Conservation (phyloP, 1,284 basidiomycete genomes). For the Puccinia triticina region DNA sequence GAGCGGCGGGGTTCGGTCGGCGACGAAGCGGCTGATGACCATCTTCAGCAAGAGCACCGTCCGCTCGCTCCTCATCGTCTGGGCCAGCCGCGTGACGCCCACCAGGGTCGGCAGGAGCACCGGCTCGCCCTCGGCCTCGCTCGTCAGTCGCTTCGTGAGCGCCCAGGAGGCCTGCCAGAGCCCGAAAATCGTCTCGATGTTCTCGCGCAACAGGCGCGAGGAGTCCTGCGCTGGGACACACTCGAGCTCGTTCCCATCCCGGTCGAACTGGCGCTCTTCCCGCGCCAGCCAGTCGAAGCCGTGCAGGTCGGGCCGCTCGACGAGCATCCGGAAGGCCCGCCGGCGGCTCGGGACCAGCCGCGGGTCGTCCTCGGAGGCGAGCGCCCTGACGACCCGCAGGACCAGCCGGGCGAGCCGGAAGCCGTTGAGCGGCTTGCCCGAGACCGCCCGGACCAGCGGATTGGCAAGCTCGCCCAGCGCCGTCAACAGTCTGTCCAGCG, state of each 20-base stretch:
- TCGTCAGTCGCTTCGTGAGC: conserved; percentile 6
- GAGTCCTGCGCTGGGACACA: neutral
- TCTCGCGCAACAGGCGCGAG: neutral
- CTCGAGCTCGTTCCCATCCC: conserved; percentile 35
- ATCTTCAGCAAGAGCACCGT: conserved; percentile 33
- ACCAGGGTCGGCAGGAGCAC: conserved; percentile 27
- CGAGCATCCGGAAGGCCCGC: conserved; percentile 30
- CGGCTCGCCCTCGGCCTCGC: neutral
- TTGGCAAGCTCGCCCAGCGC: conserved; percentile 31
- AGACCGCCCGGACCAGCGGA: conserved; percentile 26
- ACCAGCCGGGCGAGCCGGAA: conserved; percentile 33
- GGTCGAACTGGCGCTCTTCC: conserved; percentile 27
- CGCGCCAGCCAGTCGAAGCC: conserved; percentile 38
- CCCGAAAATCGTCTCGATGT: conserved; percentile 2
- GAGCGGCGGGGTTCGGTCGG: conserved; percentile 30
- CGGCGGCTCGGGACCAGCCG: conserved; percentile 30
- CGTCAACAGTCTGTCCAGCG: conserved; percentile 17
- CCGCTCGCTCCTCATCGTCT: conserved; percentile 8
- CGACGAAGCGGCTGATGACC: conserved; percentile 37
- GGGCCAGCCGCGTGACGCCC: conserved; percentile 18
- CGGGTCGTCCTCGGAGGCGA: conserved; percentile 26
- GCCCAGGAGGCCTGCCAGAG: conserved; percentile 44
- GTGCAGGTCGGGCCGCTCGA: conserved; percentile 33
- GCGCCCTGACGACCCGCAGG: conserved; percentile 11
- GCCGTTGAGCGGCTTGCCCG: conserved; percentile 38